A percentile compares a stretch with the other conserved stretches of the same genome.
Evolutionary conservation across 129 eudicot genomes (phyloP).

Genomic region (Helianthus annuus): HanXRQr2.0-SUNRISE NC_035446.2:144183191-144183690

Average conservation of each 20-base stretch:
- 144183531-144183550: not conserved
- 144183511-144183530: slow-evolving; percentile 16
- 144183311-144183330: slow-evolving; percentile 29
- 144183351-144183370: slow-evolving; percentile 35
- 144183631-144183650: not conserved
- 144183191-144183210: not conserved
- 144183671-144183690: no score
- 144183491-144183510: slow-evolving; percentile 70
- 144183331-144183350: not conserved
- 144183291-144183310: slow-evolving; percentile 7
- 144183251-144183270: slow-evolving; percentile 26
- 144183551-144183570: not conserved
- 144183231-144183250: not conserved
- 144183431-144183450: slow-evolving; percentile 55
- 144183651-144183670: not conserved
- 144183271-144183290: slow-evolving; percentile 34
- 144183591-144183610: slow-evolving; percentile 10
- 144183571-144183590: not conserved
- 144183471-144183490: slow-evolving; percentile 53
- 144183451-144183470: slow-evolving; percentile 54
- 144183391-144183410: slow-evolving; percentile 56
- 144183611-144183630: slow-evolving; percentile 1
- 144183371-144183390: not conserved
- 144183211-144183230: not conserved
- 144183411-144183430: slow-evolving; percentile 53